Evolutionary conservation across 768 basidiomycete genomes (phyloP).

Genomic region (Hortiboletus flavorubellus): DNA sequence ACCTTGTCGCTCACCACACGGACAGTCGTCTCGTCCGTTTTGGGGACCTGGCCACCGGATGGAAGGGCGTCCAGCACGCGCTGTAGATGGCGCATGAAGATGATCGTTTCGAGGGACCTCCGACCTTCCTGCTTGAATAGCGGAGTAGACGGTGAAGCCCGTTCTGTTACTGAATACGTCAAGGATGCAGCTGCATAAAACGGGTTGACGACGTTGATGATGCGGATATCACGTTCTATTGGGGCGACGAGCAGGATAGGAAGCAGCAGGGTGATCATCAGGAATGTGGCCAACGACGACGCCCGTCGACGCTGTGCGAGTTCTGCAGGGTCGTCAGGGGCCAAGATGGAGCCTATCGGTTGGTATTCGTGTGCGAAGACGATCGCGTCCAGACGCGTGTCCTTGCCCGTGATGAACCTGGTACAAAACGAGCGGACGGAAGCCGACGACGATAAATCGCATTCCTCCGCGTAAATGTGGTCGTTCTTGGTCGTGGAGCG

Average conservation of each 20-base stretch:
- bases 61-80: conserved; percentile 81
- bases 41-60: conserved; percentile 49
- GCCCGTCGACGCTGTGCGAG: conserved; percentile 42
- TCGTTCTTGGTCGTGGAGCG: conserved; percentile 71
- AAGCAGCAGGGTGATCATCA: conserved; percentile 74
- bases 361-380: conserved; percentile 77
- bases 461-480: conserved; percentile 75
- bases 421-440: conserved; percentile 70
- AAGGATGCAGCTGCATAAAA: conserved; percentile 81
- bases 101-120: conserved; percentile 56
- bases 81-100: conserved; percentile 78
- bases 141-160: conserved; percentile 25
- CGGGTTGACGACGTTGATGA: conserved; percentile 82
- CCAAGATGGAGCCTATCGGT: conserved; percentile 52
- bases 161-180: conserved; percentile 31
- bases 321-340: conserved; percentile 24
- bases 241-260: conserved; percentile 80
- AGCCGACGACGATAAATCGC: conserved; percentile 62
- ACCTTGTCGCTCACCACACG: conserved; percentile 39
- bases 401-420: conserved; percentile 59
- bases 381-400: conserved; percentile 73
- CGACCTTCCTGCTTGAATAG: conserved; percentile 59
- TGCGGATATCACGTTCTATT: conserved; percentile 85
- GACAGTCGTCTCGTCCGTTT: conserved; percentile 30
- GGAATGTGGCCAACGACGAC: conserved; percentile 66